These are phyloP conservation scores for Candida ipomoeae DNA, from an alignment of 805 yeast species.

Conservation along the genomic window DNA sequence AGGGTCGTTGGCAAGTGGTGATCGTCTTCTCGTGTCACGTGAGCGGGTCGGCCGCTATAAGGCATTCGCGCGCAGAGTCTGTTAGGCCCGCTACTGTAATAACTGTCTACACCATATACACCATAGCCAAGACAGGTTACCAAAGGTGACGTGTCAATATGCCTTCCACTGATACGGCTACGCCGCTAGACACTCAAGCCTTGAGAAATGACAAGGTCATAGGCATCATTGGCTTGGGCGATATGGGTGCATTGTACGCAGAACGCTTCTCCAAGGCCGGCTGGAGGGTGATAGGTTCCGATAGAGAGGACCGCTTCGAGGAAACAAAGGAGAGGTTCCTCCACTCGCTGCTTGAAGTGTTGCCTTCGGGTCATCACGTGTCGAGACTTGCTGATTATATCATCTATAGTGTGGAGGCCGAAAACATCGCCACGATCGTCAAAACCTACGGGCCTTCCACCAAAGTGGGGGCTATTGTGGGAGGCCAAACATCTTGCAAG, in stretches of 20 bases:
- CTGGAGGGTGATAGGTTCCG: slow-evolving; percentile 88
- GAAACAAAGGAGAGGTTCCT: slow-evolving; percentile 37
- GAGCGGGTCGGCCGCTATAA: not conserved
- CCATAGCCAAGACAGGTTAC: no score
- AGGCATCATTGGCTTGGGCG: slow-evolving; percentile 95
- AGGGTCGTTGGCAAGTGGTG: not conserved
- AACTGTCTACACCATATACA: no score
- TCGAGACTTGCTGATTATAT: slow-evolving; percentile 78
- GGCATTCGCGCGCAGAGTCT: not conserved
- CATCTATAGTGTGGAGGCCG: slow-evolving; percentile 93
- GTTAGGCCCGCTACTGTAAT: not conserved
- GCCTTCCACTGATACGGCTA: not conserved
- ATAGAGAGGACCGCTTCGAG: slow-evolving; percentile 61
- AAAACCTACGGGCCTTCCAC: slow-evolving; percentile 79
- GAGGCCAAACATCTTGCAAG: slow-evolving; percentile 98
- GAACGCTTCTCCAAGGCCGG: slow-evolving; percentile 72
- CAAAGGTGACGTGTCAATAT: not conserved
- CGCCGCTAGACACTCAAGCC: not conserved
- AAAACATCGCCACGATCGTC: slow-evolving; percentile 69
- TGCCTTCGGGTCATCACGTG: slow-evolving; percentile 79
- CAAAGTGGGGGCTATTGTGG: slow-evolving; percentile 84
- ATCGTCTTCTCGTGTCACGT: slow-evolving; percentile 1
- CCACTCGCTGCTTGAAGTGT: slow-evolving; percentile 48
- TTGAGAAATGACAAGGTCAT: slow-evolving; percentile 43
- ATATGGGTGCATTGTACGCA: slow-evolving; percentile 93